These are phyloP conservation scores for Heliamphora exappendiculata DNA, from an alignment of 148 eudicot genomes.

Conservation along the genomic window DNA sequence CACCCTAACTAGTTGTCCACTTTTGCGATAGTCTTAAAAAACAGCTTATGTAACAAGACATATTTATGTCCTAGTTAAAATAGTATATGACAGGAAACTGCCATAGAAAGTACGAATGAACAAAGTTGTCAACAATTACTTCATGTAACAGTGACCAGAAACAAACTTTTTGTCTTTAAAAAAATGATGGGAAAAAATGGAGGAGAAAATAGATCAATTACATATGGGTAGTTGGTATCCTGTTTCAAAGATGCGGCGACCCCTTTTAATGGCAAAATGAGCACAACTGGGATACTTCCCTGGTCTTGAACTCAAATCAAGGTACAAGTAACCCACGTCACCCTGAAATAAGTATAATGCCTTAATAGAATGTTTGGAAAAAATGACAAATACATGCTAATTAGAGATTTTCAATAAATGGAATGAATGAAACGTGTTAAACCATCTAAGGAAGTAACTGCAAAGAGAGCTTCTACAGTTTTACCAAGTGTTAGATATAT, in stretches of 20 bases:
- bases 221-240: constrained; percentile 94
- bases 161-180: background rate
- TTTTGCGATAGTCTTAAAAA: too few relatives aligned
- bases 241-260: constrained; percentile 68
- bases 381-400: background rate
- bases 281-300: constrained; percentile 93
- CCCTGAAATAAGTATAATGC: constrained; percentile 47
- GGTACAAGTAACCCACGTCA: constrained; percentile 89
- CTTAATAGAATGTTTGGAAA: background rate
- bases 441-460: constrained; percentile 6
- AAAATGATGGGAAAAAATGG: background rate
- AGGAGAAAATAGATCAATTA: background rate
- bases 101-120: background rate
- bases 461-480: background rate
- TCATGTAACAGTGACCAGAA: background rate
- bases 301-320: constrained; percentile 78
- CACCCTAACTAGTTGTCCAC: too few relatives aligned
- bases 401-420: background rate
- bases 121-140: background rate
- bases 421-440: background rate
- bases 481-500: too few relatives aligned
- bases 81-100: background rate
- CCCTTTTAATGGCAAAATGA: constrained; percentile 96
- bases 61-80: too few relatives aligned
- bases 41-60: background rate